Evolutionary conservation across 345 rosid genomes (phyloP).

Genomic region (Laguncularia racemosa): DNA sequence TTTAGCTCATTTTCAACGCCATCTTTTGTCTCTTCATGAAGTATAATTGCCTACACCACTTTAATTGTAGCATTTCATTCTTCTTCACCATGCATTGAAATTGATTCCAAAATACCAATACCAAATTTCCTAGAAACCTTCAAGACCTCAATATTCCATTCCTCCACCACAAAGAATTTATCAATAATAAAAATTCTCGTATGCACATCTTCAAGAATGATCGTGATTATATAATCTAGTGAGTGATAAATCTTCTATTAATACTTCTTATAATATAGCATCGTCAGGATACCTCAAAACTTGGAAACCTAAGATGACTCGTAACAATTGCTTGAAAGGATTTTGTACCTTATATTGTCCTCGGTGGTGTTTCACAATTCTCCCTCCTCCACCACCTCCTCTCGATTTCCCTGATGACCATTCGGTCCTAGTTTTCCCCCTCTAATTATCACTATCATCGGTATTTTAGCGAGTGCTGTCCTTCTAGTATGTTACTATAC

Average conservation of each 20-base stretch:
- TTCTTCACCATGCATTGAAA: neutral
- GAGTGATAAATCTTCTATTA: neutral
- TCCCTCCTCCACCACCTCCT: conserved; percentile 62
- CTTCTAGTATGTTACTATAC: conserved; percentile 72
- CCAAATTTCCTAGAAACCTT: no score
- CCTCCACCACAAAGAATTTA: no score
- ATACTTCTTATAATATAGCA: conserved; percentile 17
- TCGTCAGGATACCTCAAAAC: conserved; percentile 32
- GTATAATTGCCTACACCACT: neutral
- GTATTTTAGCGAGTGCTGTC: conserved; percentile 67
- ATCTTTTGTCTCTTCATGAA: conserved; percentile 12
- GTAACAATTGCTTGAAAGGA: conserved; percentile 71
- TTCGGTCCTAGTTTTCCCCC: conserved; percentile 66
- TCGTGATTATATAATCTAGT: no score
- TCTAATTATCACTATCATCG: conserved; percentile 70
- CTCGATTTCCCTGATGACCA: conserved; percentile 21
- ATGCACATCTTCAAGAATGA: no score
- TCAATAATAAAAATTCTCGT: neutral
- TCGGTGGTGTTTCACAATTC: conserved; percentile 70
- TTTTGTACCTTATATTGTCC: conserved; percentile 70
- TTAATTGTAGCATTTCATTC: neutral
- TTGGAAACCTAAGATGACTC: conserved; percentile 46
- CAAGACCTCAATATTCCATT: no score
- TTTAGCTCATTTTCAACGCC: conserved; percentile 8
- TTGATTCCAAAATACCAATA: neutral